phyloP scores from a whole-genome alignment of 768 basidiomycete genomes.

The Kockovaella imperatae region DNA sequence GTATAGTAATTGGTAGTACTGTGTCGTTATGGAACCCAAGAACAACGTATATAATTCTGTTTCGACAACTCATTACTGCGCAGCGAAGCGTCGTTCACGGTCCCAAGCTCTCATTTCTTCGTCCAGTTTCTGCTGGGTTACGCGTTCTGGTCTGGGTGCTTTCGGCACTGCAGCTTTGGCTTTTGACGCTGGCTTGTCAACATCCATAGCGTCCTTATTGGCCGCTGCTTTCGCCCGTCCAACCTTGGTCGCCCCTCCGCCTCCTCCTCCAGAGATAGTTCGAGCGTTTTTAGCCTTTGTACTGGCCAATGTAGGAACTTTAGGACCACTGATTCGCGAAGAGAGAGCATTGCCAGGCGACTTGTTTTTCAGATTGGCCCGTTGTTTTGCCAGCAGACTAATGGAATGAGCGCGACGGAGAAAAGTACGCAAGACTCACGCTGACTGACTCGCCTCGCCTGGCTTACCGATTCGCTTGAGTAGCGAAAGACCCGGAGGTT shows the following conservation, averaged over 20 bases:
- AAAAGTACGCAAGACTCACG: slow-evolving; percentile 14
- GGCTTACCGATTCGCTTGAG: slow-evolving; percentile 22
- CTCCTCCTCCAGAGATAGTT: not conserved
- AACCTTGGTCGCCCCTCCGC: slow-evolving; percentile 19
- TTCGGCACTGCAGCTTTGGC: not conserved
- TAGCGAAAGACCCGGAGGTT: slow-evolving; percentile 26
- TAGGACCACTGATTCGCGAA: slow-evolving; percentile 15
- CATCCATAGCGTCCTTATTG: slow-evolving; percentile 20
- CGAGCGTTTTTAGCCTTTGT: slow-evolving; percentile 12
- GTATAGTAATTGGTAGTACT: too few relatives aligned
- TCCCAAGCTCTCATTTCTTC: slow-evolving; percentile 37
- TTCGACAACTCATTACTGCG: too few relatives aligned
- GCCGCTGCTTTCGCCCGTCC: slow-evolving; percentile 25
- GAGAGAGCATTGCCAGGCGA: slow-evolving; percentile 21
- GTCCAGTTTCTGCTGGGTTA: slow-evolving; percentile 36
- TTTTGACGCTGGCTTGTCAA: slow-evolving; percentile 14
- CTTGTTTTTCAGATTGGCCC: slow-evolving; percentile 20
- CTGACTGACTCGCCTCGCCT: slow-evolving; percentile 12
- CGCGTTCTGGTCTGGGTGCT: slow-evolving; percentile 15
- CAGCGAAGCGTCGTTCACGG: slow-evolving; percentile 26
- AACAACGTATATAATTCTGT: too few relatives aligned
- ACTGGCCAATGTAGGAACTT: not conserved
- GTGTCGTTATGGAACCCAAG: too few relatives aligned
- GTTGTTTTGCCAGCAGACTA: slow-evolving; percentile 24
- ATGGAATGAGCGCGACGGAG: not conserved